Evolutionary conservation across 768 basidiomycete species (phyloP).

Genomic region (Mycena indigotica): DNA sequence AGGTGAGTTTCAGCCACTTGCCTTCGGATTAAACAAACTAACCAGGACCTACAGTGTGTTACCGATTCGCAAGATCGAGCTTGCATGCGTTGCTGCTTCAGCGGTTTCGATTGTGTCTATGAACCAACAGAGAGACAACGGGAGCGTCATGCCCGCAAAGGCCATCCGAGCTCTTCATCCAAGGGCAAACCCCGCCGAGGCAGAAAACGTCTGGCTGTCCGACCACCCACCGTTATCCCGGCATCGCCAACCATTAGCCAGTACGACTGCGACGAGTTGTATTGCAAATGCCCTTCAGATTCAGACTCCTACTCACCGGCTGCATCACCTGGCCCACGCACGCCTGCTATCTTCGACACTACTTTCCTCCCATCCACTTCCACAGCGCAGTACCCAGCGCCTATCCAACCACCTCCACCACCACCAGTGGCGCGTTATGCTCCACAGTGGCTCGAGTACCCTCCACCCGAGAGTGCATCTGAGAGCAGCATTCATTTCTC

Average conservation of each 20-base stretch:
- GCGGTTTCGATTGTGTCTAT: neutral
- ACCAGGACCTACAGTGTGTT: neutral
- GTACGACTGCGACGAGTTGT: neutral
- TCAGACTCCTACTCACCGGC: neutral
- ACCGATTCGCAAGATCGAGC: neutral
- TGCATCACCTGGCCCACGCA: neutral
- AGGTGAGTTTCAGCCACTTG: neutral
- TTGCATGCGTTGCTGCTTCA: neutral
- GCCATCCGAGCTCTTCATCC: neutral
- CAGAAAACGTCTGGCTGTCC: neutral
- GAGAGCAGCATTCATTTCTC: neutral
- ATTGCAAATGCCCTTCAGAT: neutral
- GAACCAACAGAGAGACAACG: neutral
- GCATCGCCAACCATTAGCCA: neutral
- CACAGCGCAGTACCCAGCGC: neutral
- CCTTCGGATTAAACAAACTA: neutral
- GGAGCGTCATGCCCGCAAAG: neutral
- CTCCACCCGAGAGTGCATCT: neutral
- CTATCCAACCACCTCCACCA: neutral
- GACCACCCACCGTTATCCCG: neutral
- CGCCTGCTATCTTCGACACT: neutral
- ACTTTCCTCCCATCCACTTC: neutral
- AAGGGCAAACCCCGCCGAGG: neutral
- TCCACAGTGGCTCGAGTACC: neutral
- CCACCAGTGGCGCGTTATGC: neutral